phyloP scores from a whole-genome alignment of 768 basidiomycete species.

The Suillus cothurnatus region DNA sequence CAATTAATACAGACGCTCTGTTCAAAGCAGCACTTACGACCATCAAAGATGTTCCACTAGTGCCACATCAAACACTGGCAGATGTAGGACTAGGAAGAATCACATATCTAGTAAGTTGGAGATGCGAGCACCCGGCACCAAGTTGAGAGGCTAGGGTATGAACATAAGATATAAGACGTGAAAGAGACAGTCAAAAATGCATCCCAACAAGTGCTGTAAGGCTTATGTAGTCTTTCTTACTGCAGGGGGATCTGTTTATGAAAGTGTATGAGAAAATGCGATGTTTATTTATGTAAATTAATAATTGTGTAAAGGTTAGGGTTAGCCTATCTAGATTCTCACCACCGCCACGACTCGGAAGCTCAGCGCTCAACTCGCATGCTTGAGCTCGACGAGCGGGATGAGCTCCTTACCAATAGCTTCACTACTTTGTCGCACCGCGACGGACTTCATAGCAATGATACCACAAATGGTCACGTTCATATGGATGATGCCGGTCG shows the following conservation, averaged over 20 bases:
- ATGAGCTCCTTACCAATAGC: slow-evolving; percentile 25
- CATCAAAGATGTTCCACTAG: slow-evolving; percentile 7
- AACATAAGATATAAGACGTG: background rate
- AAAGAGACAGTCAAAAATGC: background rate
- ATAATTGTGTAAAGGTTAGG: background rate
- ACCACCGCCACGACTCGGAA: slow-evolving; percentile 1
- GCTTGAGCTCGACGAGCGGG: slow-evolving; percentile 26
- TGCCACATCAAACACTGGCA: background rate
- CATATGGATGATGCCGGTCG: background rate
- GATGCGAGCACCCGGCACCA: background rate
- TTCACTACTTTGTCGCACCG: background rate
- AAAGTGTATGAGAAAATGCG: background rate
- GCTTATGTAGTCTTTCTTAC: background rate
- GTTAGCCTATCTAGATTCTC: background rate
- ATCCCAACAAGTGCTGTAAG: background rate
- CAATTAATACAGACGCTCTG: background rate
- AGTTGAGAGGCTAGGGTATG: background rate
- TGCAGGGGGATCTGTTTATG: background rate
- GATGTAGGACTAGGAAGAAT: background rate
- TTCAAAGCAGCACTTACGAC: slow-evolving; percentile 1
- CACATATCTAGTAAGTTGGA: background rate
- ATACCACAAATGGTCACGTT: too few relatives aligned
- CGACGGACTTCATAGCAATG: background rate
- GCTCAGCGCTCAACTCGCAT: slow-evolving; percentile 17
- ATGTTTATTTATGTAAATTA: background rate